Evolutionary conservation across 345 rosid species (phyloP).

Genomic region (Salix udensis): DNA sequence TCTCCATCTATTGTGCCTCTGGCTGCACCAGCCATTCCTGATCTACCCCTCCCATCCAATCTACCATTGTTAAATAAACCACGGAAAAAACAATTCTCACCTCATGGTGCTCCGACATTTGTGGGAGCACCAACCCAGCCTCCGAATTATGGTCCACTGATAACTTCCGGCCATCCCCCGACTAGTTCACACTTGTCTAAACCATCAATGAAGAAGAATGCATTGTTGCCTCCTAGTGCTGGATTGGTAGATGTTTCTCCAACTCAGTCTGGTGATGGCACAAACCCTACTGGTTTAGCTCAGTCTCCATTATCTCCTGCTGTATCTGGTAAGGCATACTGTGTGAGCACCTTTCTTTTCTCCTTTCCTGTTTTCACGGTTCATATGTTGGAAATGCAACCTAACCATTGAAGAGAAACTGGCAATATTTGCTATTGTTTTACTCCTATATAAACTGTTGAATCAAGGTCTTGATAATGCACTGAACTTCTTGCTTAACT

Average conservation of each 20-base stretch:
- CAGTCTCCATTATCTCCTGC: slow-evolving; percentile 83
- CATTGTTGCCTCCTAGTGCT: slow-evolving; percentile 47
- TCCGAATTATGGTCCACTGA: slow-evolving; percentile 54
- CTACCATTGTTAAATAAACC: slow-evolving; percentile 40
- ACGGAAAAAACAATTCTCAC: slow-evolving; percentile 40
- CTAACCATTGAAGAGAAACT: neutral
- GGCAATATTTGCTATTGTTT: neutral
- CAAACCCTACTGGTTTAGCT: slow-evolving; percentile 52
- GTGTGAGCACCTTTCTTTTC: neutral
- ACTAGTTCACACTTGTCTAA: slow-evolving; percentile 57
- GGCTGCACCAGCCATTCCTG: slow-evolving; percentile 40
- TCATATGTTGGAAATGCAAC: neutral
- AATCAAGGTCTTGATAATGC: neutral
- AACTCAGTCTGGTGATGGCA: slow-evolving; percentile 46
- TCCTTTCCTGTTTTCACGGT: neutral
- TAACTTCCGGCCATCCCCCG: slow-evolving; percentile 59
- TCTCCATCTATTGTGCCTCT: slow-evolving; percentile 41
- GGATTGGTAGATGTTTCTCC: slow-evolving; percentile 71
- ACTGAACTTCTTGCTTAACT: neutral
- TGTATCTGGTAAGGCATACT: slow-evolving; percentile 48
- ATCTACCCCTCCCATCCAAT: slow-evolving; percentile 47
- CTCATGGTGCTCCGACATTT: slow-evolving; percentile 33
- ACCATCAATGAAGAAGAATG: slow-evolving; percentile 54
- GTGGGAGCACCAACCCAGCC: slow-evolving; percentile 46
- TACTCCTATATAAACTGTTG: neutral